These are phyloP conservation scores for Fraxinus greggii DNA, from an alignment of 305 asterid genomes.

Conservation along the genomic window DNA sequence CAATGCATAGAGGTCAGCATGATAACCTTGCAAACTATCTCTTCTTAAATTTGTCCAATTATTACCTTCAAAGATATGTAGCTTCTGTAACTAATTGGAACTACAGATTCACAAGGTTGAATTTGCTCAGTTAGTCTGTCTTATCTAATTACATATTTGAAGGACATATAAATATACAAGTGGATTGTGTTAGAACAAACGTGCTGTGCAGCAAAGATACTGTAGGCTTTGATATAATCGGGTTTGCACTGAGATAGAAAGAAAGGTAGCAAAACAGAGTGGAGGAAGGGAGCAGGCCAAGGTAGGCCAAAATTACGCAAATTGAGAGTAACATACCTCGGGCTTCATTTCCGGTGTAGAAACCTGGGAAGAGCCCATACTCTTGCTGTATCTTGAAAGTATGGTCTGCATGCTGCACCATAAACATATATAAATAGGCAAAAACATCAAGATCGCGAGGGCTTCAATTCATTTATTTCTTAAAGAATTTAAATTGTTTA, in stretches of 20 bases:
- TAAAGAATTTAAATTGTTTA: not conserved
- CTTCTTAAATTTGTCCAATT: not conserved
- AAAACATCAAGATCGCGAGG: not conserved
- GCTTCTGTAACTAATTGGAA: not conserved
- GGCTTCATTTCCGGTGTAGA: constrained; percentile 37
- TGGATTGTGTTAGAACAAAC: not conserved
- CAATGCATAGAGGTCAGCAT: not conserved
- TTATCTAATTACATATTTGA: not conserved
- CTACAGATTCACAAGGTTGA: not conserved
- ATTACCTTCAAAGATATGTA: not conserved
- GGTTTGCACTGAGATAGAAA: not conserved
- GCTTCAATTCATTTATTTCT: not conserved
- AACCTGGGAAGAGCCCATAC: constrained; percentile 25
- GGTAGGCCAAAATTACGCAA: not conserved
- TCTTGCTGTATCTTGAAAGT: constrained; percentile 48
- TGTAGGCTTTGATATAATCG: not conserved
- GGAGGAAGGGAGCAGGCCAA: not conserved
- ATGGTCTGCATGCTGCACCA: constrained; percentile 59
- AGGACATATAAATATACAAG: not conserved
- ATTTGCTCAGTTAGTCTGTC: not conserved
- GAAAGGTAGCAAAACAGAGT: not conserved
- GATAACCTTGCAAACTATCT: not conserved
- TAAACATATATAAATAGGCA: not conserved
- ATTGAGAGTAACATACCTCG: constrained; percentile 38
- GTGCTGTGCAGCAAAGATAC: not conserved